Evolutionary conservation across 495 filamentous ascomycete species (phyloP).

Genomic region (Penicillium antarcticum): DNA sequence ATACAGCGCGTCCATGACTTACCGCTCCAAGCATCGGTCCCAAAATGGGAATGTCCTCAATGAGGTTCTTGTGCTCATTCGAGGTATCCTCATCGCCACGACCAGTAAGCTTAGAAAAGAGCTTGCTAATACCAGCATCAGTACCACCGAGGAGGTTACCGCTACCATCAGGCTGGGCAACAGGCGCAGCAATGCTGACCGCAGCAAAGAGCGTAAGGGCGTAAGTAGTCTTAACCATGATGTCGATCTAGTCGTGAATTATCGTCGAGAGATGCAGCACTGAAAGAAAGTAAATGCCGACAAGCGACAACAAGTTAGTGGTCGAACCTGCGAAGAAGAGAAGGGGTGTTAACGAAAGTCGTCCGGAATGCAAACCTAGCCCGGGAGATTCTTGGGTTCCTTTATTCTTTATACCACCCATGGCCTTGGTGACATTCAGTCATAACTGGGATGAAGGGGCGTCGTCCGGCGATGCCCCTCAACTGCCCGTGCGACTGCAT

Average conservation of each 20-base stretch:
- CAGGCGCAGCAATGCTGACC: slow-evolving; percentile 21
- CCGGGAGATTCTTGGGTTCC: slow-evolving; percentile 4
- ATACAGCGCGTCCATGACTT: not conserved
- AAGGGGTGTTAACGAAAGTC: slow-evolving; percentile 10
- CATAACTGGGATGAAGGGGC: slow-evolving; percentile 21
- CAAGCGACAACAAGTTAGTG: slow-evolving; percentile 15
- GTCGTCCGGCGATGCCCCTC: not conserved
- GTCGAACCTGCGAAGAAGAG: not conserved
- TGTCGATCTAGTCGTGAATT: slow-evolving; percentile 2
- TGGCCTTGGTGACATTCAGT: slow-evolving; percentile 18
- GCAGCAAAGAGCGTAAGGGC: slow-evolving; percentile 24
- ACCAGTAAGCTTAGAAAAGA: slow-evolving; percentile 1
- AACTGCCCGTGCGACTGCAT: slow-evolving; percentile 4
- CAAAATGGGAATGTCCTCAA: slow-evolving; percentile 2
- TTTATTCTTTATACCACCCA: slow-evolving; percentile 10
- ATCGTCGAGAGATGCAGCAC: not conserved
- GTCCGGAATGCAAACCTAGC: slow-evolving; percentile 15
- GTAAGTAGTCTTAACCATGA: slow-evolving; percentile 27
- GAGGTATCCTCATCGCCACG: not conserved
- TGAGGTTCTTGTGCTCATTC: not conserved
- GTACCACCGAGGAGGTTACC: not conserved
- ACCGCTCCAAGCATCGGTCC: not conserved
- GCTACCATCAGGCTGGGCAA: slow-evolving; percentile 4
- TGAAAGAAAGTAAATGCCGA: slow-evolving; percentile 20
- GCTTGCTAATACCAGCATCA: not conserved